phyloP scores from a whole-genome alignment of 1,139 yeast species.

The Sugiyamaella neomexicana region DNA sequence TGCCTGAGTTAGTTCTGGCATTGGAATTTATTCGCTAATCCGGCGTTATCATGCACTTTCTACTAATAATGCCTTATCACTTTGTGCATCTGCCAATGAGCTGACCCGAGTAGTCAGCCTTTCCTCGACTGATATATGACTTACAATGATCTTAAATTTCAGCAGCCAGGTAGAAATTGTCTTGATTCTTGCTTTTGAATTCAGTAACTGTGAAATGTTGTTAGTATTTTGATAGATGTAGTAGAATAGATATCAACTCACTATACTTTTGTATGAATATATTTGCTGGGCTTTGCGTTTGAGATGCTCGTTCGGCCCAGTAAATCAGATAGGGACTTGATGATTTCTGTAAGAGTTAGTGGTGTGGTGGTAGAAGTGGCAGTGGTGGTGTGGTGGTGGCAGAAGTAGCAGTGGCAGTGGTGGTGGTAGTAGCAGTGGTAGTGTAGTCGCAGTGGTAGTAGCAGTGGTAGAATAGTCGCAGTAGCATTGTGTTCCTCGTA shows the following conservation, averaged over 20 bases:
- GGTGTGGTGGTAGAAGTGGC: too few relatives aligned
- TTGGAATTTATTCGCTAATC: constrained; percentile 1
- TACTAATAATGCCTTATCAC: too few relatives aligned
- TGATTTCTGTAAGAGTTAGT: too few relatives aligned
- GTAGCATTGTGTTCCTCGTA: too few relatives aligned
- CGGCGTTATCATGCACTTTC: not conserved
- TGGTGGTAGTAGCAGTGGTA: not conserved
- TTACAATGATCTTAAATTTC: not conserved
- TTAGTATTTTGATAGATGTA: not conserved
- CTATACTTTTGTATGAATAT: not conserved
- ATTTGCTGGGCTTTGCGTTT: constrained; percentile 1
- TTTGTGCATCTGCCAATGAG: constrained; percentile 6
- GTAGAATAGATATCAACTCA: not conserved
- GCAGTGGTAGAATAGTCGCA: too few relatives aligned
- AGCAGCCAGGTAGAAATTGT: not conserved
- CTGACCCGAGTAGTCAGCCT: not conserved
- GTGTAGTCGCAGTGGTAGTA: not conserved
- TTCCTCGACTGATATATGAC: not conserved
- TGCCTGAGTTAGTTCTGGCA: not conserved
- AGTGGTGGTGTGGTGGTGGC: not conserved
- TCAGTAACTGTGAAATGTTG: not conserved
- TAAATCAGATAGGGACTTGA: not conserved
- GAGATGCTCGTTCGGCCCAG: constrained; percentile 1
- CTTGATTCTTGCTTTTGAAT: not conserved
- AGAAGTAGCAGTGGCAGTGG: not conserved